Evolutionary conservation across 176 grass and related monocot genomes (phyloP), one percentile per base, ranked within the genome.

Genomic region (Lolium perenne): DNA sequence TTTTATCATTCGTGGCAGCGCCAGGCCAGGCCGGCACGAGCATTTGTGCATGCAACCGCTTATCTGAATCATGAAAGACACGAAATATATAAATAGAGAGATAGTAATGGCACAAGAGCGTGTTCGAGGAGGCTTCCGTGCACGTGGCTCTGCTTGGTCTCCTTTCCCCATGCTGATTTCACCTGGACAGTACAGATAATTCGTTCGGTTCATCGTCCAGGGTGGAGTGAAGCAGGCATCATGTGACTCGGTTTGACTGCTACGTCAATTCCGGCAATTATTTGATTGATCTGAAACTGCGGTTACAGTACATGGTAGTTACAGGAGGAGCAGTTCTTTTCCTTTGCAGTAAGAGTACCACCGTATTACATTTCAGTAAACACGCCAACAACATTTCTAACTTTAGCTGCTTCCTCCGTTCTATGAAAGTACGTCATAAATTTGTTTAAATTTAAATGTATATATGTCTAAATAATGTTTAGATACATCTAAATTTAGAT

Each of bases 71-170:
- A 10, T 10, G 2, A 45, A 3, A 5, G 15, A 10, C 20, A 23
- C 15, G 21, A 54, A 7, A 54, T 32, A 66, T 29, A 50, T 5
- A 20, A 20, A 3, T 16, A 4, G 16, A 41, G 8, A 41, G n/a
- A 41, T 20, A 35, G 35, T 70, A 3, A 7, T 71, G 65, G 41
- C 41, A 43, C 41, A 43, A 6, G n/a, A 26, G 57, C 71, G 50
- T 16, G 22, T 75, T 76, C 29, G 29, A 79, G 26, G 76, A 54
- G 68, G 76, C 68, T 89, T 80, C 76, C 76, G 7, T 35, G 10
- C 76, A 56, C 76, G 87, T 89, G 82, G 46, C 74, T 56, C 41
- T 12, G 20, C 76, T 23, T 16, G 49, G 35, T 32, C 40, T 16
- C 48, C 15, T 17, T 51, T 22, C 79, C 71, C 35, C 16, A 67